Base-by-base conservation (phyloP, 306 rosid genomes). In the Cucumis cinereus region DNA sequence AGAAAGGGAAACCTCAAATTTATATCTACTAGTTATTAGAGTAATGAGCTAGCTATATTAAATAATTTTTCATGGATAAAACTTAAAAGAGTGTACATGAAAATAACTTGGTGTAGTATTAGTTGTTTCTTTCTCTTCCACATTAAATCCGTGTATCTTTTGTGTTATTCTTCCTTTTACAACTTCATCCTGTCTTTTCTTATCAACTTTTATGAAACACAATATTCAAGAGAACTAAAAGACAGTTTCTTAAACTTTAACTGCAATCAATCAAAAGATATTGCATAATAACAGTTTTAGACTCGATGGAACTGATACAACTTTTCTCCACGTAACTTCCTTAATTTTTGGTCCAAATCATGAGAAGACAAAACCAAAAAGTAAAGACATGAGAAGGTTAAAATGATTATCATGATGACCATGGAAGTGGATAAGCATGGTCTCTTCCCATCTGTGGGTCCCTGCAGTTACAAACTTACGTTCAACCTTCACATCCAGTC, bases 381-480 rank as follows among this genome's bases (percentile, higher is more conserved):
- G 16, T 56, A 20, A 56, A 56, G 61, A 22, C 7, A 56, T 10
- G 12, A 56, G 49, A 64, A 30, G 77, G 60, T 61, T 77, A 70
- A 23, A n/a, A n/a, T 23, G 45, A 22, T 36, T 49, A 35, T 47
- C 62, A 35, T 57, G 66, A 35, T 66, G 59, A 60, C 54, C 49
- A 67, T 67, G 35, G 50, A 73, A 81, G 77, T 70, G 79, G 55
- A 47, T 45, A 67, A 64, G 33, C 45, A 64, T 35, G 76, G 80
- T 69, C 62, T 75, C 81, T 64, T 47, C 52, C 52, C 17, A 6
- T 47, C 66, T 35, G 72, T 19, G 72, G 50, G 72, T 64, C 49
- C 72, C 47, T 33, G 13, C 47, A 7, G 49, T 35, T 64, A 64
- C 50, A 64, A 26, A 33, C 0, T 64, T 64, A 64, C 36, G 11